A percentile compares a stretch with the other conserved stretches of the same genome.
Evolutionary conservation across 2,329 filamentous ascomycete genomes (phyloP).

Genomic region (Cryphonectria radicalis): DNA sequence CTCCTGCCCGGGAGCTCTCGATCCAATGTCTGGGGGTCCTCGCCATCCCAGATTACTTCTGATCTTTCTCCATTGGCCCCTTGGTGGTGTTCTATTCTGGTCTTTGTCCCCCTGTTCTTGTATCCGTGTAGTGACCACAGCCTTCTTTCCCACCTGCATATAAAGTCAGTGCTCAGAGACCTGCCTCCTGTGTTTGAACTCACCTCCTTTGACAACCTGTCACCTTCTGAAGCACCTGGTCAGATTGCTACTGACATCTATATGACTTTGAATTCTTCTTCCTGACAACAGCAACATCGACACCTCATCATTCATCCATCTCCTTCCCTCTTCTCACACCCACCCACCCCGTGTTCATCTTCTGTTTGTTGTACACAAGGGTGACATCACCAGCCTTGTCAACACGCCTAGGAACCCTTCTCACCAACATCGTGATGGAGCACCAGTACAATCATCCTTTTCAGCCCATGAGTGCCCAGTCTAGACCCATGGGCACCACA

Average conservation of each 20-base stretch:
- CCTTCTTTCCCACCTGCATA: conserved; percentile 33
- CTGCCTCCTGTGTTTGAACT: conserved; percentile 38
- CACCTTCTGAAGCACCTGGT: conserved; percentile 8
- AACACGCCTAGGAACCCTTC: not conserved
- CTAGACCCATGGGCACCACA: not conserved
- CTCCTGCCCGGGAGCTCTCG: conserved; percentile 13
- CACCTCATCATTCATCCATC: conserved; percentile 2
- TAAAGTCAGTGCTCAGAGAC: conserved; percentile 34
- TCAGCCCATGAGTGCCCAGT: not conserved
- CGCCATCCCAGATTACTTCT: conserved; percentile 22
- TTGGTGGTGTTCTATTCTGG: conserved; percentile 10
- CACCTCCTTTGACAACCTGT: conserved; percentile 20
- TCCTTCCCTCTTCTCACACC: conserved; percentile 14
- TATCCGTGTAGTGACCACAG: conserved; percentile 27
- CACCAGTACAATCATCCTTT: not conserved
- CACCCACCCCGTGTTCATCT: conserved; percentile 16
- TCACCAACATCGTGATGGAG: not conserved
- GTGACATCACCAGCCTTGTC: conserved; percentile 28
- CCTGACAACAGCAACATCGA: conserved; percentile 9
- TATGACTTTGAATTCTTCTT: conserved; percentile 16
- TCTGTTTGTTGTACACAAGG: conserved; percentile 24
- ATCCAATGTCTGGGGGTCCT: conserved; percentile 20
- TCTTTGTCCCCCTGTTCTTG: conserved; percentile 22
- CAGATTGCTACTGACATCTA: not conserved
- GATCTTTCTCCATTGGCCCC: conserved; percentile 22